Percentiles rank a stretch among this genome's conserved stretches.
phyloP scores from a whole-genome alignment of 345 rosid genomes.

The Boechera divaricarpa region DNA sequence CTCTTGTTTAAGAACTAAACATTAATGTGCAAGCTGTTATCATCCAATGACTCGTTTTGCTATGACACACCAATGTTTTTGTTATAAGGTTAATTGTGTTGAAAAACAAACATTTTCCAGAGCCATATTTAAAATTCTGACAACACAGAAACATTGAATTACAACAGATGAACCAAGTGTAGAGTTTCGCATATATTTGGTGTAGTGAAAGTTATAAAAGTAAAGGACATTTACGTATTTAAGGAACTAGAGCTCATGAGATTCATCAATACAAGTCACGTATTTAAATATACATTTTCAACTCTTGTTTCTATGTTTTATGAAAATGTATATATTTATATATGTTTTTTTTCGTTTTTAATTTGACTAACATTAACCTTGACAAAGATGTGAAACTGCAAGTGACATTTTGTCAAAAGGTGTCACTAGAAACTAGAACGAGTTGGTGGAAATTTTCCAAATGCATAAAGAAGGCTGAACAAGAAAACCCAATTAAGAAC shows the following conservation, averaged over 20 bases:
- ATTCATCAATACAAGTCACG: not conserved
- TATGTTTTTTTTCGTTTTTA: not conserved
- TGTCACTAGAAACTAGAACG: not conserved
- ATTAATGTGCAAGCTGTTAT: not conserved
- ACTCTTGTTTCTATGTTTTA: not conserved
- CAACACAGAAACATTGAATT: not conserved
- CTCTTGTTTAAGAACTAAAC: not conserved
- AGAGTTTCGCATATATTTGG: conserved; percentile 1
- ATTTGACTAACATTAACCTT: not conserved
- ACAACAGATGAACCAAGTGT: not conserved
- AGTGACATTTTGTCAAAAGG: conserved; percentile 15
- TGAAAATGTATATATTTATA: not conserved
- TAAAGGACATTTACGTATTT: not conserved
- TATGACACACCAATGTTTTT: not conserved
- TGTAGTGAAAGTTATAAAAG: not conserved
- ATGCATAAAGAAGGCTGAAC: not conserved
- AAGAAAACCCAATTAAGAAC: conserved; percentile 12
- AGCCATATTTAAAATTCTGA: not conserved
- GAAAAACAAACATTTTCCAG: not conserved
- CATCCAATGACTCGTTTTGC: not conserved
- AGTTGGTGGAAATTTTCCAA: not conserved
- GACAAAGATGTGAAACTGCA: conserved; percentile 15
- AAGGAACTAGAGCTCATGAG: not conserved
- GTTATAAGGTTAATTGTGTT: not conserved
- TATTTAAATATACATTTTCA: not conserved